These are phyloP conservation scores for Fragilariopsis cylindrus DNA, from an alignment of 108 stramenopile genomes.

Conservation along the genomic window DNA sequence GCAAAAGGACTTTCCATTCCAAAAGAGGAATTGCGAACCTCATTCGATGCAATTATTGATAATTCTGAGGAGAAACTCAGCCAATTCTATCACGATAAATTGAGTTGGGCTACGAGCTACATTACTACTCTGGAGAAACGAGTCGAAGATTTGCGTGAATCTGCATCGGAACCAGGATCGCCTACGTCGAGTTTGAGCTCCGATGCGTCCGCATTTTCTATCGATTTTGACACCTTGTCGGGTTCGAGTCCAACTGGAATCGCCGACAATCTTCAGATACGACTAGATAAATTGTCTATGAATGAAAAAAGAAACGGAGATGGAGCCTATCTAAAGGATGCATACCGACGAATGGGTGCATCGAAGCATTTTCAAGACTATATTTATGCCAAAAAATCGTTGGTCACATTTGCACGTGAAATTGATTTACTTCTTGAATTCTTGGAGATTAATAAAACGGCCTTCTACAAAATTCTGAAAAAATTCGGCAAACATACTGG, in stretches of 20 bases:
- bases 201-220: slow-evolving; percentile 9
- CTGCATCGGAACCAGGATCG: slow-evolving; percentile 21
- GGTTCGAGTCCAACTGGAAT: slow-evolving; percentile 24
- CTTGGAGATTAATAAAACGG: slow-evolving; percentile 59
- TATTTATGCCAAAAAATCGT: slow-evolving; percentile 58
- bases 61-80: slow-evolving; percentile 48
- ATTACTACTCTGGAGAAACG: slow-evolving; percentile 48
- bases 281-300: slow-evolving; percentile 14
- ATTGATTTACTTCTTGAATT: slow-evolving; percentile 48
- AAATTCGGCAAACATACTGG: slow-evolving; percentile 64
- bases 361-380: slow-evolving; percentile 53
- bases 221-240: slow-evolving; percentile 11
- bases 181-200: slow-evolving; percentile 15
- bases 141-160: slow-evolving; percentile 40
- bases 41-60: slow-evolving; percentile 34
- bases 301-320: slow-evolving; percentile 13
- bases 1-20: slow-evolving; percentile 15
- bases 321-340: slow-evolving; percentile 44
- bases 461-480: slow-evolving; percentile 67
- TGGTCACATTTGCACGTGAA: slow-evolving; percentile 45
- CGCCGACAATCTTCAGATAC: slow-evolving; percentile 5
- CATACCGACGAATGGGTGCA: slow-evolving; percentile 46
- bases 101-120: slow-evolving; percentile 52
- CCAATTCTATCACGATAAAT: slow-evolving; percentile 62
- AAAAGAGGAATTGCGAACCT: slow-evolving; percentile 19